Percentiles rank a stretch among this genome's conserved stretches.
Evolutionary conservation across 257 asterid genomes (phyloP).

Genomic region (Solanum peruvianum): DNA sequence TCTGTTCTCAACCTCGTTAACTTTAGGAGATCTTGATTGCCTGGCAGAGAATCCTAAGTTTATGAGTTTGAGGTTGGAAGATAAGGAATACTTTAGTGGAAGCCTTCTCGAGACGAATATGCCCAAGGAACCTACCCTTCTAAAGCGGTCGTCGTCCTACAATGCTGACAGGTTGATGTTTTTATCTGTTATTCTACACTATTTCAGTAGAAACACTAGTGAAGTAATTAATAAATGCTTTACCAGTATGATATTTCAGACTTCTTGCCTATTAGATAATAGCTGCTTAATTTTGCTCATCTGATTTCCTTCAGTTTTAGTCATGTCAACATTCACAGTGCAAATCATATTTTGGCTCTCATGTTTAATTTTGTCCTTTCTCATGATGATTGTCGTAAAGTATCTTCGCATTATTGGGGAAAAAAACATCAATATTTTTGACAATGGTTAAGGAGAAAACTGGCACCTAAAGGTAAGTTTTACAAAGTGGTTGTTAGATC

Average conservation of each 20-base stretch:
- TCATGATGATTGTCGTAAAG: not conserved
- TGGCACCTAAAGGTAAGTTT: not conserved
- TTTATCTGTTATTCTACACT: not conserved
- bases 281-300: not conserved
- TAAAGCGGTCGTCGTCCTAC: slow-evolving; percentile 78
- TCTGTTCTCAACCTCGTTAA: slow-evolving; percentile 55
- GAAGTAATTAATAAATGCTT: not conserved
- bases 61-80: slow-evolving; percentile 54
- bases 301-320: not conserved
- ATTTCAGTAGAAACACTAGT: not conserved
- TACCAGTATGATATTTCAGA: not conserved
- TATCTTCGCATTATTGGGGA: not conserved
- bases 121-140: slow-evolving; percentile 41
- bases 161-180: slow-evolving; percentile 62
- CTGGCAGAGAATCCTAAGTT: slow-evolving; percentile 58
- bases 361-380: not conserved
- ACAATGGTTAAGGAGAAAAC: not conserved
- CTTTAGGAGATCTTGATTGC: slow-evolving; percentile 75
- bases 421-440: not conserved
- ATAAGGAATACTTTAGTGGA: slow-evolving; percentile 89
- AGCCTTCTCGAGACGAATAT: slow-evolving; percentile 71
- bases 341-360: not conserved
- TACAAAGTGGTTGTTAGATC: not conserved
- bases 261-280: not conserved
- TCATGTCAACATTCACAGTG: not conserved